These are phyloP conservation scores for Linnemannia hyalina DNA, from an alignment of 192 early-diverging fungal species.

Conservation along the genomic window DNA sequence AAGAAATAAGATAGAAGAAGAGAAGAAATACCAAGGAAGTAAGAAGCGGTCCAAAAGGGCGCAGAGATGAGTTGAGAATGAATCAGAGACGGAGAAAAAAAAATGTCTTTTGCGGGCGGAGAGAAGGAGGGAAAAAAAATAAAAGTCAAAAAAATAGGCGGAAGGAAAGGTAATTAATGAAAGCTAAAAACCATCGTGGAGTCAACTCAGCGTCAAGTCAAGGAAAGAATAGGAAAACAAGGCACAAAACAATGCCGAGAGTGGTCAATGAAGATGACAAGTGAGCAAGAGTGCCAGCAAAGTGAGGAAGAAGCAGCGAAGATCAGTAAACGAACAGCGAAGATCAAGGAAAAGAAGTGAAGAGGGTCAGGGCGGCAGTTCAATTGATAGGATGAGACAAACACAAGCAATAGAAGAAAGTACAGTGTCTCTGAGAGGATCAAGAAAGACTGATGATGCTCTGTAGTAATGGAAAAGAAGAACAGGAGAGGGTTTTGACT, in stretches of 20 bases:
- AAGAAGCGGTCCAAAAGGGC: not conserved
- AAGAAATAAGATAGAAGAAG: too few species aligned
- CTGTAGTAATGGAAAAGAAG: not conserved
- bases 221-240: too few species aligned
- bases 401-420: not conserved
- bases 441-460: too few species aligned
- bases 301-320: not conserved
- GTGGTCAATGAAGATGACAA: not conserved
- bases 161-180: not conserved
- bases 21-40: not conserved
- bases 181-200: not conserved
- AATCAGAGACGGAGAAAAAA: conserved; percentile 16
- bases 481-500: not conserved
- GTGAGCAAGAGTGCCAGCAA: not conserved
- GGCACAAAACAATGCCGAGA: not conserved
- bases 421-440: not conserved
- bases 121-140: not conserved
- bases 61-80: not conserved
- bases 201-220: not conserved
- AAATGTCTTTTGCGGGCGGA: not conserved
- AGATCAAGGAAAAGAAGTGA: too few species aligned
- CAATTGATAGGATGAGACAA: not conserved
- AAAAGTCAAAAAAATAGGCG: not conserved
- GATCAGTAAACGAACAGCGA: not conserved
- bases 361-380: not conserved